These are phyloP conservation scores for Linderniella brevidens DNA, from an alignment of 257 asterid species.

Conservation along the genomic window DNA sequence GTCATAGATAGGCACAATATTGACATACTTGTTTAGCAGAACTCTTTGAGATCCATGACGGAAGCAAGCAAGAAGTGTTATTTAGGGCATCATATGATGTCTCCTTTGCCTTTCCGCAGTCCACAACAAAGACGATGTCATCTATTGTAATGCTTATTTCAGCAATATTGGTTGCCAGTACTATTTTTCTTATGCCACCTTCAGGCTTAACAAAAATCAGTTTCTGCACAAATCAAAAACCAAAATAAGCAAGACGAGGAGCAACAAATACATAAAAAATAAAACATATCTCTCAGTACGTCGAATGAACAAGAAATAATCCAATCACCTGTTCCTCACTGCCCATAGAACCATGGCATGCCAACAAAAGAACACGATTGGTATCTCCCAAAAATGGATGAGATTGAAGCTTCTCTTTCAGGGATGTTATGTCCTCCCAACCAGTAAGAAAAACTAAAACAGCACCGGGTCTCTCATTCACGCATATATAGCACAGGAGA, in stretches of 20 bases:
- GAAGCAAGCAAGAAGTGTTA: conserved; percentile 94
- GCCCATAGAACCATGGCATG: conserved; percentile 98
- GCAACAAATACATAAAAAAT: conserved; percentile 1
- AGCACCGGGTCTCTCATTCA: conserved; percentile 64
- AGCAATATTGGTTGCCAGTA: conserved; percentile 86
- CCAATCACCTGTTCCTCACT: conserved; percentile 71
- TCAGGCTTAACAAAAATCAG: conserved; percentile 66
- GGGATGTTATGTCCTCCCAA: conserved; percentile 84
- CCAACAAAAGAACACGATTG: conserved; percentile 52
- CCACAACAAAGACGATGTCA: conserved; percentile 73
- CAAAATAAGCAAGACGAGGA: conserved; percentile 12
- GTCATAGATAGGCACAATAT: conserved; percentile 9
- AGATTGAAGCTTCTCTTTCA: conserved; percentile 70
- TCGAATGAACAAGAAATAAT: conserved; percentile 11
- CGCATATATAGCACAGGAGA: conserved; percentile 60
- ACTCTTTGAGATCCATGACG: conserved; percentile 89
- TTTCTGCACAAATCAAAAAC: conserved; percentile 39
- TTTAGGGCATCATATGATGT: conserved; percentile 87
- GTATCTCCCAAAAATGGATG: conserved; percentile 71
- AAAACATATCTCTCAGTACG: neutral
- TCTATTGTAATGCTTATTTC: conserved; percentile 93
- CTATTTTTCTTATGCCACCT: conserved; percentile 76
- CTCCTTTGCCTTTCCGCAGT: conserved; percentile 95
- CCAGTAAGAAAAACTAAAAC: conserved; percentile 89
- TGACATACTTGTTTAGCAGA: conserved; percentile 71